phyloP scores from a whole-genome alignment of 768 basidiomycete genomes.

The Cyathus striatus region DNA sequence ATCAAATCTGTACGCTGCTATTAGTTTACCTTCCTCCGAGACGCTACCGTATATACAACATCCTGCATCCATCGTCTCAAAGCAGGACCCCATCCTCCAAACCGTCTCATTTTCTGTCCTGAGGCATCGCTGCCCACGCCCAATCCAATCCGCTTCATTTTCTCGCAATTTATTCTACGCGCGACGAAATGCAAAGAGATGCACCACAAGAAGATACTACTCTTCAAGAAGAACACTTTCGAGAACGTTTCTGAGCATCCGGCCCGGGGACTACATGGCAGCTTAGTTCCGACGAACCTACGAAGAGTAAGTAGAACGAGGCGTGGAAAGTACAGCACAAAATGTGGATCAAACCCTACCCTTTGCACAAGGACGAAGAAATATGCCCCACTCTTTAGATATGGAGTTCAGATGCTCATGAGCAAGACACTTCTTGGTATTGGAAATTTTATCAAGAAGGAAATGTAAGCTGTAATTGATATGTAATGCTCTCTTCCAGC shows the following conservation, averaged over 20 bases:
- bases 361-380: no score
- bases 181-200: conserved; percentile 31
- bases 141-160: conserved; percentile 27
- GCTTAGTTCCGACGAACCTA: conserved; percentile 29
- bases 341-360: conserved; percentile 65
- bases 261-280: conserved; percentile 40
- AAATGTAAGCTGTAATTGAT: no score
- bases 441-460: no score
- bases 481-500: no score
- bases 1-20: no score
- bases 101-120: conserved; percentile 35
- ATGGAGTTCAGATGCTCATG: no score
- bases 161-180: conserved; percentile 17
- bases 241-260: conserved; percentile 40
- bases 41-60: conserved; percentile 24
- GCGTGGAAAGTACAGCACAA: conserved; percentile 57
- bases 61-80: conserved; percentile 33
- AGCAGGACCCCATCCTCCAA: conserved; percentile 48
- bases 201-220: conserved; percentile 52
- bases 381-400: no score
- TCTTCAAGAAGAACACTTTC: conserved; percentile 38
- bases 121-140: conserved; percentile 20
- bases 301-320: conserved; percentile 47
- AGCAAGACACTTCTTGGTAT: no score
- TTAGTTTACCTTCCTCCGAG: no score